Evolutionary conservation across 2,329 filamentous ascomycete species (phyloP).

Genomic region (Arthrobotrys entomopaga): DNA sequence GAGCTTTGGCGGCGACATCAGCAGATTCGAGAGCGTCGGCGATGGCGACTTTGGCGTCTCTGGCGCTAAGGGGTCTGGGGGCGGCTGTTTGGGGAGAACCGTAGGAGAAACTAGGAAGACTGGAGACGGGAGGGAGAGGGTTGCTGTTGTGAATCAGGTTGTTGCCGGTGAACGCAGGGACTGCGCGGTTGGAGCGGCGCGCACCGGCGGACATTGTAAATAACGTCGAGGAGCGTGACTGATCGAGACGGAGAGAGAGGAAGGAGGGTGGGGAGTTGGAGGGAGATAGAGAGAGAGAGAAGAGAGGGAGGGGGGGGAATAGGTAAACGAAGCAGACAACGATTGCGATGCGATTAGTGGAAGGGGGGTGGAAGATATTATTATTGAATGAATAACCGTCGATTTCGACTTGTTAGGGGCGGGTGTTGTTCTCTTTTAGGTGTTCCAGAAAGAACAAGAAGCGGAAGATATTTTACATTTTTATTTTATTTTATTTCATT

Average conservation of each 20-base stretch:
- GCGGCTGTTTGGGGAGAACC: constrained; percentile 36
- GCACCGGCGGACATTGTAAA: constrained; percentile 22
- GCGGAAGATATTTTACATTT: too few species aligned
- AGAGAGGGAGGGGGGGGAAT: too few species aligned
- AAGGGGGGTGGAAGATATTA: too few species aligned
- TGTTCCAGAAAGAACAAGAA: too few species aligned
- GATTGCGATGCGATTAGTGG: too few species aligned
- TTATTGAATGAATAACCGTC: too few species aligned
- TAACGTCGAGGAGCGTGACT: not conserved
- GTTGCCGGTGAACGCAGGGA: constrained; percentile 48
- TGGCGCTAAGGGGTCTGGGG: constrained; percentile 34
- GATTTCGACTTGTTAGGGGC: too few species aligned
- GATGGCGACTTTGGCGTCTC: constrained; percentile 35
- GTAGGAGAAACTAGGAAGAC: constrained; percentile 41
- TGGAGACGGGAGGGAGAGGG: constrained; percentile 39
- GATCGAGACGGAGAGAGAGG: constrained; percentile 3
- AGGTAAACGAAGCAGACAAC: too few species aligned
- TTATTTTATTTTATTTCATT: too few species aligned
- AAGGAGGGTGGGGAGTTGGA: constrained; percentile 3
- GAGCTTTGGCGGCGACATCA: constrained; percentile 42
- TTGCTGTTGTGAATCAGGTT: constrained; percentile 46
- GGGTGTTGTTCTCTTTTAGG: too few species aligned
- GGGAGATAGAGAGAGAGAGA: constrained; percentile 5
- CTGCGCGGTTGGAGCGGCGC: constrained; percentile 40
- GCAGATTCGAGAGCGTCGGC: constrained; percentile 44